Percentiles rank a stretch among this genome's conserved stretches.
phyloP scores from a whole-genome alignment of 495 filamentous ascomycete genomes.

The Penicillium cataractarum region DNA sequence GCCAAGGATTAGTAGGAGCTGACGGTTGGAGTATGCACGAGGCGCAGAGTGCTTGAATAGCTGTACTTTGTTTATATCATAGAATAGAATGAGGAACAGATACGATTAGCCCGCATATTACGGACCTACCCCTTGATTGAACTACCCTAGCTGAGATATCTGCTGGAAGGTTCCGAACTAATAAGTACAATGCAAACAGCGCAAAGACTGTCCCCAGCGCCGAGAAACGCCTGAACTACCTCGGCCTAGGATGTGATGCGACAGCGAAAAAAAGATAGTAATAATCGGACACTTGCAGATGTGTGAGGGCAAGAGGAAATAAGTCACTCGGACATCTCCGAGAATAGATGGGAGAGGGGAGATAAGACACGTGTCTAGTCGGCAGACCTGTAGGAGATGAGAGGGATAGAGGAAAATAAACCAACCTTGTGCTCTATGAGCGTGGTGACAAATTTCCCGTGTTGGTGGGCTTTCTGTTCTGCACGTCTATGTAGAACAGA shows the following conservation, averaged over 20 bases:
- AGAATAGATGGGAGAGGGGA: neutral
- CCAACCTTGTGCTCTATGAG: slow-evolving; percentile 44
- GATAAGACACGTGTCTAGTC: slow-evolving; percentile 17
- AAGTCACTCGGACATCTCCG: slow-evolving; percentile 16
- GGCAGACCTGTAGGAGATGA: slow-evolving; percentile 28
- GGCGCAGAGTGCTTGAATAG: neutral
- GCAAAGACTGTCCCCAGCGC: slow-evolving; percentile 16
- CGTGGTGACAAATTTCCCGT: slow-evolving; percentile 19
- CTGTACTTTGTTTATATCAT: neutral
- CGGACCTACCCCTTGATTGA: slow-evolving; percentile 20
- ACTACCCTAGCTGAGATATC: slow-evolving; percentile 31
- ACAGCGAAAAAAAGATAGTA: slow-evolving; percentile 27
- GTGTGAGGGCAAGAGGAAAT: slow-evolving; percentile 1
- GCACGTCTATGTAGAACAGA: slow-evolving; percentile 18
- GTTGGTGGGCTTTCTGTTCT: slow-evolving; percentile 1
- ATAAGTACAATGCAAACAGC: slow-evolving; percentile 32
- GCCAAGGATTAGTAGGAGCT: slow-evolving; percentile 23
- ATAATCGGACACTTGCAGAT: slow-evolving; percentile 11
- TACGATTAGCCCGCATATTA: slow-evolving; percentile 18
- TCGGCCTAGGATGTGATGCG: slow-evolving; percentile 14
- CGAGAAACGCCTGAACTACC: slow-evolving; percentile 13
- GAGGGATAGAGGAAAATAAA: slow-evolving; percentile 33
- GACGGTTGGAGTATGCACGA: neutral
- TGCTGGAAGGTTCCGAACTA: slow-evolving; percentile 31
- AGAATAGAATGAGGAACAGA: neutral